Percentiles rank a stretch among this genome's conserved stretches.
phyloP scores from a whole-genome alignment of 108 stramenopile genomes.

The Nitzschia inconspicua region DNA sequence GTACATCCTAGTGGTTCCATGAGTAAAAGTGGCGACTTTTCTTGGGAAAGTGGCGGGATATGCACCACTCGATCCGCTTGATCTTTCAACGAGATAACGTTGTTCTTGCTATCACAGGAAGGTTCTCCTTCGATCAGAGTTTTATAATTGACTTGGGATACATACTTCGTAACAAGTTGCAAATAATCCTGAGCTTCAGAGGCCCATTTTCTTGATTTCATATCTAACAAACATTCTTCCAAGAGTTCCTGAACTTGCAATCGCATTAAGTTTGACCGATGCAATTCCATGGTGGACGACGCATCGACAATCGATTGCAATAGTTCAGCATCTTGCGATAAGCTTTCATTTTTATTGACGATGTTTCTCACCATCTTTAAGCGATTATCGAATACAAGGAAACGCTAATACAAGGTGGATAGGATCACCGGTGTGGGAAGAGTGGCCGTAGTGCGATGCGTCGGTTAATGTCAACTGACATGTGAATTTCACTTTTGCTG shows the following conservation, averaged over 20 bases:
- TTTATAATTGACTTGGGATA: background rate
- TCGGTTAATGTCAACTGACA: too few relatives aligned
- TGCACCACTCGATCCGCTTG: slow-evolving; percentile 52
- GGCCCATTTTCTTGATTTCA: slow-evolving; percentile 43
- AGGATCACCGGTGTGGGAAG: too few relatives aligned
- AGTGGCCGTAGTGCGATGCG: too few relatives aligned
- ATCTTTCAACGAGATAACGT: slow-evolving; percentile 21
- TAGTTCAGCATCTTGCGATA: slow-evolving; percentile 41
- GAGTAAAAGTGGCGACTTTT: too few relatives aligned
- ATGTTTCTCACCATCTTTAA: background rate
- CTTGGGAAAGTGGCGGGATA: too few relatives aligned
- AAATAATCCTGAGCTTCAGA: slow-evolving; percentile 45
- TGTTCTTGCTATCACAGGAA: background rate
- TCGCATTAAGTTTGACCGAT: slow-evolving; percentile 67
- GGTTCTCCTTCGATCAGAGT: background rate
- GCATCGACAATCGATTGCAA: slow-evolving; percentile 42
- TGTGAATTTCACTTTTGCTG: too few relatives aligned
- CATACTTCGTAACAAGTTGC: slow-evolving; percentile 12
- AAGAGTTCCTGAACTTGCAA: slow-evolving; percentile 65
- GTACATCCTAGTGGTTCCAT: slow-evolving; percentile 28
- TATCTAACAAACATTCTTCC: slow-evolving; percentile 48
- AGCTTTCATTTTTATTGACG: background rate
- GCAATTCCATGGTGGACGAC: slow-evolving; percentile 41
- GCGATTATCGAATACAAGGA: too few relatives aligned
- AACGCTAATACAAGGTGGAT: too few relatives aligned